A percentile compares a stretch with the other conserved stretches of the same genome.
phyloP scores from a whole-genome alignment of 176 grass and related monocot genomes.

The Oryza meyeriana region DNA sequence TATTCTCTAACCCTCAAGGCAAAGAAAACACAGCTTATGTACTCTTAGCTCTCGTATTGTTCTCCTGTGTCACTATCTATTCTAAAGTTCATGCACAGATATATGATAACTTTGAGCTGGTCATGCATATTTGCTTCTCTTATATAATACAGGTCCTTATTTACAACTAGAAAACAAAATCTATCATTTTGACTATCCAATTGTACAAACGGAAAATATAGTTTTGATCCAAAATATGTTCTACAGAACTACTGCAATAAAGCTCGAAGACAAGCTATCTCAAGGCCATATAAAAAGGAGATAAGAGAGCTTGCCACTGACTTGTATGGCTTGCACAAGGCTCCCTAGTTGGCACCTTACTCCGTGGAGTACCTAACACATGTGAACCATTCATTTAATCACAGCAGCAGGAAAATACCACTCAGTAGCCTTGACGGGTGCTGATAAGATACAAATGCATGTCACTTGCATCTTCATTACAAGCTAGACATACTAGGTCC shows the following conservation, averaged over 20 bases:
- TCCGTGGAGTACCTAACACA: slow-evolving; percentile 25
- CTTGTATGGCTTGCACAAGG: slow-evolving; percentile 22
- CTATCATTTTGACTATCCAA: not conserved
- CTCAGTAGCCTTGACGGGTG: slow-evolving; percentile 28
- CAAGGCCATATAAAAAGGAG: slow-evolving; percentile 30
- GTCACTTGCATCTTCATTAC: slow-evolving; percentile 34
- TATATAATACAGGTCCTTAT: not conserved
- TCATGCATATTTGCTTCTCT: slow-evolving; percentile 9
- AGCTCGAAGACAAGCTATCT: not conserved
- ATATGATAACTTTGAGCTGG: slow-evolving; percentile 19
- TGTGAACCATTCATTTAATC: slow-evolving; percentile 33
- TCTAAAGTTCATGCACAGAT: slow-evolving; percentile 4
- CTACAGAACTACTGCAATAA: slow-evolving; percentile 6
- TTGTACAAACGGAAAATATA: not conserved
- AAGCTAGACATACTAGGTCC: slow-evolving; percentile 41
- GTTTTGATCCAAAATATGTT: not conserved
- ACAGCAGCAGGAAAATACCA: slow-evolving; percentile 24
- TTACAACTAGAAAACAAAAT: slow-evolving; percentile 4
- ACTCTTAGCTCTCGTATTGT: slow-evolving; percentile 3
- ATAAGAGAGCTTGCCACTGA: not conserved
- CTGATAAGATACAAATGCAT: slow-evolving; percentile 32
- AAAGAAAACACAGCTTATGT: slow-evolving; percentile 31
- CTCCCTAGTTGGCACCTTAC: not conserved
- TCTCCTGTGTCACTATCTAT: slow-evolving; percentile 13
- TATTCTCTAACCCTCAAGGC: slow-evolving; percentile 36